Percentiles rank a stretch among this genome's conserved stretches.
Conservation (phyloP, 768 basidiomycete species). For the Exidia glandulosa region DNA sequence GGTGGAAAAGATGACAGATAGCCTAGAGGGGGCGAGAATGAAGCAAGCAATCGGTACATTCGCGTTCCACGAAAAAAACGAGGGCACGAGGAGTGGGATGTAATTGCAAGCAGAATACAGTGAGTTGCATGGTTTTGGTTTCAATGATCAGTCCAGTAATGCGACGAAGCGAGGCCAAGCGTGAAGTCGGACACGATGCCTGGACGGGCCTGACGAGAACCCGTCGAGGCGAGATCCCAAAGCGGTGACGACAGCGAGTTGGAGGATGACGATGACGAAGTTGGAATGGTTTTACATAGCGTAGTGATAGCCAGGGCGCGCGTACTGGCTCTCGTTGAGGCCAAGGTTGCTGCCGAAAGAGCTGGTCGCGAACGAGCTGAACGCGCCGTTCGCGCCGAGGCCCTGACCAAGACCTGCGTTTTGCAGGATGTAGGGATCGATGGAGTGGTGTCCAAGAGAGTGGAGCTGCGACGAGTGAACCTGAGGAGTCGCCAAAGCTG, state of each 20-base stretch:
- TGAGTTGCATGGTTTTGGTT: neutral
- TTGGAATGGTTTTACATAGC: neutral
- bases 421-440: neutral
- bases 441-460: neutral
- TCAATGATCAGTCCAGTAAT: neutral
- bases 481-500: neutral
- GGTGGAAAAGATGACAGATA: neutral
- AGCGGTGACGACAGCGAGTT: neutral
- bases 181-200: neutral
- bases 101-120: constrained; percentile 1
- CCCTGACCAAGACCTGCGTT: neutral
- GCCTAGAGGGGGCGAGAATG: neutral
- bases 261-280: neutral
- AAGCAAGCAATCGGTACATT: neutral
- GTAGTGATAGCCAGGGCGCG: neutral
- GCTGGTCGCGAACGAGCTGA: neutral
- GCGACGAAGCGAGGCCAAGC: neutral
- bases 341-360: neutral
- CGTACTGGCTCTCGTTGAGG: neutral
- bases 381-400: neutral
- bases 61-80: too few relatives aligned
- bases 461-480: neutral
- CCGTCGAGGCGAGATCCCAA: neutral
- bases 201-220: neutral
- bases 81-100: neutral